Evolutionary conservation across 2,329 filamentous ascomycete genomes (phyloP), one percentile per base, ranked within the genome.

Genomic region (Rosellinia necatrix): DNA sequence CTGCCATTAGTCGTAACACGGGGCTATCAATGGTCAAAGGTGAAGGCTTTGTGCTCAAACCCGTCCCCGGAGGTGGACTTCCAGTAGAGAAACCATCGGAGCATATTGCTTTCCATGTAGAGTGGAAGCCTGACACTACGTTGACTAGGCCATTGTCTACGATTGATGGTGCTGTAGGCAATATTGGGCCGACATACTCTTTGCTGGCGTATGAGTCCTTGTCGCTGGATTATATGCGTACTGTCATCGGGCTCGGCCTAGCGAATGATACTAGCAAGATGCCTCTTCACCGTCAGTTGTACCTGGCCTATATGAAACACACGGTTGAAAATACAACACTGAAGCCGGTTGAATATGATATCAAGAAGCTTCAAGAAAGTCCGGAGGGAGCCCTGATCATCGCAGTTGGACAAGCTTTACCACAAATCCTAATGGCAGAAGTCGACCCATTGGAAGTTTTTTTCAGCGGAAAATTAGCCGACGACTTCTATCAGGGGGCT

Each of bases 371-470:
- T 29, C 40, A 43, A 19, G 13, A 52, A 50, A 63, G 53, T 15
- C 56, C 56, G 10, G 62, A 65, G 40, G 62, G 60, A 8, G 56
- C 60, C 17, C 35, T 65, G 1, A 49, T 64, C 17, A 49, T 60
- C 13, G 62, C 62, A 9, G 57, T 65, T 15, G 62, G 63, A 17
- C 38, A 60, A 40, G 60, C 56, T 15, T 49, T 64, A 8, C 59
- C 56, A 17, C 57, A 51, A 6, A 64, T 64, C 9, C 53, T 66
- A 9, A 57, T 29, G 30, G 60, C 55, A 27, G 61, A 61, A n/a
- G 54, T 61, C 10, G 60, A 65, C 43, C 61, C 63, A 5, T 55
- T 65, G 17, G 60, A 55, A 44, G 59, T 49, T 9, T 60, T 61
- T 49, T 66, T 53, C 44, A 56, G 48, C 30, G 55, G 29, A 15